phyloP scores from a whole-genome alignment of 768 basidiomycete genomes.

The Termitomyces sp. region DNA sequence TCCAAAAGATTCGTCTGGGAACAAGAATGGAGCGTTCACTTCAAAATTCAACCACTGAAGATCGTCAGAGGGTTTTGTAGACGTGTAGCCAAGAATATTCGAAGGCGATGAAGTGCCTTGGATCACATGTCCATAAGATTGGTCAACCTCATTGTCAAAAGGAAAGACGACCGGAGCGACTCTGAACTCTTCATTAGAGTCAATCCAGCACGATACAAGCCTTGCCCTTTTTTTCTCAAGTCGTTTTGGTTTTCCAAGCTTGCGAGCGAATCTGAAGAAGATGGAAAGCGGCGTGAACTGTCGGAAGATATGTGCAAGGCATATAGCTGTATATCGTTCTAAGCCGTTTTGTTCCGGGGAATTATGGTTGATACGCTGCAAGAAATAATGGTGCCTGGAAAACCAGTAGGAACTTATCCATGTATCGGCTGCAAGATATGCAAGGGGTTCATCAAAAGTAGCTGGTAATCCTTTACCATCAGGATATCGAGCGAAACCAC shows the following conservation, averaged over 20 bases:
- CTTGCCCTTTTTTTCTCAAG: neutral
- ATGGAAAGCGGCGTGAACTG: neutral
- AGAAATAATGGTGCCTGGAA: neutral
- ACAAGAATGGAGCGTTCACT: conserved; percentile 1
- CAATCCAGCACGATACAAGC: conserved; percentile 5
- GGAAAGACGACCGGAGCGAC: neutral
- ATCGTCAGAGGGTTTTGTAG: neutral
- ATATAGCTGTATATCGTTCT: neutral
- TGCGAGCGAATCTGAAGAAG: neutral
- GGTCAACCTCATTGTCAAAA: neutral
- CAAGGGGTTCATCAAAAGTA: conserved; percentile 1
- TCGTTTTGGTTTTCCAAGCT: neutral
- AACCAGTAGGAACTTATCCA: neutral
- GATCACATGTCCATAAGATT: neutral
- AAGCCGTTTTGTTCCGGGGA: neutral
- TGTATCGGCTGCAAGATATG: neutral
- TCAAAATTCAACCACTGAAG: neutral
- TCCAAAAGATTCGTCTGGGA: neutral
- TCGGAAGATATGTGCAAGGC: neutral
- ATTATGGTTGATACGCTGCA: neutral
- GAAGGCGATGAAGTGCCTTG: neutral
- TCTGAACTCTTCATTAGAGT: neutral
- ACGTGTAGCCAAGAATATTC: neutral
- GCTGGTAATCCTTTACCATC: neutral
- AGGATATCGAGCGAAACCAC: neutral